Base-by-base conservation (phyloP, 2,329 filamentous ascomycete genomes). In the Fusarium bulbicola region DNA sequence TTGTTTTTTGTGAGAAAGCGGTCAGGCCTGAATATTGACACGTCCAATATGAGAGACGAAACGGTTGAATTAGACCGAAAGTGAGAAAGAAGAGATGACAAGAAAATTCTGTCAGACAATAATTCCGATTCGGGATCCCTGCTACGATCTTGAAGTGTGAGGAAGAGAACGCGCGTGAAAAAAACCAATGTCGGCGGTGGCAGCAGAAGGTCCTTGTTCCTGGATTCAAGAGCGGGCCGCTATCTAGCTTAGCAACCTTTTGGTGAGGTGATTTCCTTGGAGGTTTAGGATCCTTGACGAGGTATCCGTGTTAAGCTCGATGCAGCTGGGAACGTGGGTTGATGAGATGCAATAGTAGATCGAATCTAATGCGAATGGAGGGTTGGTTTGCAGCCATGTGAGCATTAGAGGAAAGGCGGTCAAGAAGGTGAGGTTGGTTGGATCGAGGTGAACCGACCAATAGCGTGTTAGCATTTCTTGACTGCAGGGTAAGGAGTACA, bases 391-490 rank as follows among this genome's bases (percentile, higher is more conserved):
- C 53, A 42, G 40, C 58, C 74, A 65, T 74, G 61, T 70, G 66
- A 68, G 66, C 70, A 39, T 64, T 66, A 66, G 45, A 68, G 59
- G 71, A 77, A 77, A 77, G 63, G 75, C 75, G 75, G 75, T 77
- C 75, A 76, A 63, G 64, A 56, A 53, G 39, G 42, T 57, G 52
- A 66, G 42, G 61, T 54, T 57, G 53, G 45, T 42, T 57, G 26
- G 32, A 30, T 26, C 24, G 34, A 63, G 49, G 42, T 57, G 36
- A 58, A 24, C 21, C 49, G 39, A 3, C 71, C 71, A 73, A 73
- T 72, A 14, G 43, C 6, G 39, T 49, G 15, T 56, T 49, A 54
- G 12, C 62, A 24, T 37, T 59, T 47, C 20, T 42, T 34, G 21
- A 37, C 71, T 73, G 43, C 71, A 73, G 71, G 67, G 71, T 73